Evolutionary conservation across 179 eudicot genomes (phyloP), one percentile per base, ranked within the genome.

Genomic region (Actinidia polygama): DNA sequence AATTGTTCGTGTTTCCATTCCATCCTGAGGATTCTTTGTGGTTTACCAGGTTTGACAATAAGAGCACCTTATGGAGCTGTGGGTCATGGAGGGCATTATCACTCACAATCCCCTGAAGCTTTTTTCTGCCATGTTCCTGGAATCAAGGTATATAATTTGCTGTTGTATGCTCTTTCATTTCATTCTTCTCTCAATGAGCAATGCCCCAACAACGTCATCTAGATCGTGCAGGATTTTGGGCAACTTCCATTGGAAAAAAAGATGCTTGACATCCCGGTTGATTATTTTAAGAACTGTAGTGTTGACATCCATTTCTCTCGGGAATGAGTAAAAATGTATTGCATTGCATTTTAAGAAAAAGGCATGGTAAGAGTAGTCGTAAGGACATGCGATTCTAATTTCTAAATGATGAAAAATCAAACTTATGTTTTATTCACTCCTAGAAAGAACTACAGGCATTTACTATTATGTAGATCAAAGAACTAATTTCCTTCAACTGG

Each of bases 51-150:
- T 80, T 87, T 97, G 85, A 97, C 99, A 54, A 93, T 97, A 85
- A 91, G 99, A 86, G 93, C 99, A 77, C 98, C 99, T 51, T 97
- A 97, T 85, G 99, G 99, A 53, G 99, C 99, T 71, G 99, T 97
- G 80, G 99, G 98, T 51, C 99, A 97, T 79, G 99, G 99, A 26
- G 99, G 95, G 44, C 99, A 93, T 86, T 97, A 97, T 87, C 99
- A 97, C 81, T 97, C 99, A 46, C 99, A 97, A 83, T 97, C 99
- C 49, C 99, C 99, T 24, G 99, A 97, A 91, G 97, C 99, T 74
- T 95, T 97, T 83, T 97, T 97, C 86, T 97, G 99, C 85, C 99
- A 97, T 81, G 99, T 97, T 89, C 99, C 99, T 84, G 99, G 99
- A 68, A 84, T 97, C 85, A 97, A 97, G 96, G 99, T 95, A 86